phyloP scores from a whole-genome alignment of 139 green algal genomes.

The Spirogloea muscicola region DNA sequence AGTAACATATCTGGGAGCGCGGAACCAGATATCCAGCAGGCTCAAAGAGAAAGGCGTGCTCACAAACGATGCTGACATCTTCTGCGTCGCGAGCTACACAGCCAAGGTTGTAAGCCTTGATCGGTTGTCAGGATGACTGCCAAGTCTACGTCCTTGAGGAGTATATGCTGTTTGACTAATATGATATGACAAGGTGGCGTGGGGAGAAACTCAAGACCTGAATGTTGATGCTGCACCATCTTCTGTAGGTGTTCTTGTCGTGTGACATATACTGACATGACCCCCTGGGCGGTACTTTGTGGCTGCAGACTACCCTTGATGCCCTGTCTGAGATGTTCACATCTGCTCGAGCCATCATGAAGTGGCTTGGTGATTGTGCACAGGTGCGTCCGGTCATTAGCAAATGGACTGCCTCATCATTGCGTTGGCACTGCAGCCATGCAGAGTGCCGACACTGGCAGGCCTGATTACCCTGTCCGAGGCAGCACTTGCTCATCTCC shows the following conservation, averaged over 20 bases:
- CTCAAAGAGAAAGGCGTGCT: conserved; percentile 66
- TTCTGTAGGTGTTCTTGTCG: not conserved
- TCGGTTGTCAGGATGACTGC: not conserved
- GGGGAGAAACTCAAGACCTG: too few species aligned
- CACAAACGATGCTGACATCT: conserved; percentile 50
- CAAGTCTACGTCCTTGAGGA: not conserved
- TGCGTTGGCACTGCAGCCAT: too few species aligned
- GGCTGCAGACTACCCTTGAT: conserved; percentile 62
- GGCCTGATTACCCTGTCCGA: too few species aligned
- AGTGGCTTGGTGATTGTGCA: conserved; percentile 79
- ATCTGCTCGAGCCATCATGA: conserved; percentile 75
- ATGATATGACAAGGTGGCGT: too few species aligned
- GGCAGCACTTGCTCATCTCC: too few species aligned
- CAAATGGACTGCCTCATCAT: too few species aligned
- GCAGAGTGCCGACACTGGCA: too few species aligned
- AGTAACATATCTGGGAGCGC: conserved; percentile 87
- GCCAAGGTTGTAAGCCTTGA: conserved; percentile 38
- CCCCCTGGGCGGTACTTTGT: conserved; percentile 14
- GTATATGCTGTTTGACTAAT: too few species aligned
- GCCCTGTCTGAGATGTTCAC: conserved; percentile 78
- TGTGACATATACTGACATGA: not conserved
- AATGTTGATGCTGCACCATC: not conserved
- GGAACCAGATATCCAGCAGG: conserved; percentile 76
- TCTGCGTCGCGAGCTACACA: conserved; percentile 65
- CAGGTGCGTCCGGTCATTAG: too few species aligned